phyloP scores from a whole-genome alignment of 805 yeast species.

The Candida qinlingensis region DNA sequence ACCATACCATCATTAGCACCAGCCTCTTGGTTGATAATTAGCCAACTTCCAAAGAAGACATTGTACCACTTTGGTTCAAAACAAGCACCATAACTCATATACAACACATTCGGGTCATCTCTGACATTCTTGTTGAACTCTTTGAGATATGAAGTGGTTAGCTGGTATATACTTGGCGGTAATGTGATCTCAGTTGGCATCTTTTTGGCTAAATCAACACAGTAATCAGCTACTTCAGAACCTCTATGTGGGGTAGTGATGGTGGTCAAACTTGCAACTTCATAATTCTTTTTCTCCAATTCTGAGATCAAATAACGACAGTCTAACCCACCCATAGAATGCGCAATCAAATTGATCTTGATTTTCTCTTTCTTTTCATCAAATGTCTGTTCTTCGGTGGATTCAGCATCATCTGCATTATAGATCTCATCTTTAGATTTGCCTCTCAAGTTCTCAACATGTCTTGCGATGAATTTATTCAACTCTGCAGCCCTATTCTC shows the following conservation, averaged over 20 bases:
- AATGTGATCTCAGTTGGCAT: slow-evolving; percentile 16
- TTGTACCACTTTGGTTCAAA: slow-evolving; percentile 59
- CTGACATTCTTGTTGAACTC: slow-evolving; percentile 47
- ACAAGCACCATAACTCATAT: slow-evolving; percentile 80
- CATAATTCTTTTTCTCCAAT: slow-evolving; percentile 38
- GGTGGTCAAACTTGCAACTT: slow-evolving; percentile 74
- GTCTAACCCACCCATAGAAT: slow-evolving; percentile 94
- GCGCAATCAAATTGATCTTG: slow-evolving; percentile 73
- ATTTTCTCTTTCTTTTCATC: slow-evolving; percentile 28
- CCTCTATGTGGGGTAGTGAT: slow-evolving; percentile 88
- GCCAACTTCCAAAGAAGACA: slow-evolving; percentile 61
- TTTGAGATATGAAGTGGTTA: slow-evolving; percentile 51
- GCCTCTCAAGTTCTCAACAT: slow-evolving; percentile 18
- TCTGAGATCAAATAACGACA: slow-evolving; percentile 68
- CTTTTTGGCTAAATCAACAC: slow-evolving; percentile 32
- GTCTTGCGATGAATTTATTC: slow-evolving; percentile 40
- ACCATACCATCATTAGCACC: slow-evolving; percentile 85
- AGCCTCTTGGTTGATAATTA: slow-evolving; percentile 40
- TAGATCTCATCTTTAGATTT: slow-evolving; percentile 23
- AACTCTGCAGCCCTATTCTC: slow-evolving; percentile 59
- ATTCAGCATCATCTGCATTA: slow-evolving; percentile 13
- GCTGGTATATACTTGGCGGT: slow-evolving; percentile 51
- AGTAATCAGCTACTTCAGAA: slow-evolving; percentile 73
- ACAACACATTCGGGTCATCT: slow-evolving; percentile 58
- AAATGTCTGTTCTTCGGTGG: slow-evolving; percentile 6